Evolutionary conservation across 306 rosid genomes (phyloP).

Genomic region (Quercus variabilis): DNA sequence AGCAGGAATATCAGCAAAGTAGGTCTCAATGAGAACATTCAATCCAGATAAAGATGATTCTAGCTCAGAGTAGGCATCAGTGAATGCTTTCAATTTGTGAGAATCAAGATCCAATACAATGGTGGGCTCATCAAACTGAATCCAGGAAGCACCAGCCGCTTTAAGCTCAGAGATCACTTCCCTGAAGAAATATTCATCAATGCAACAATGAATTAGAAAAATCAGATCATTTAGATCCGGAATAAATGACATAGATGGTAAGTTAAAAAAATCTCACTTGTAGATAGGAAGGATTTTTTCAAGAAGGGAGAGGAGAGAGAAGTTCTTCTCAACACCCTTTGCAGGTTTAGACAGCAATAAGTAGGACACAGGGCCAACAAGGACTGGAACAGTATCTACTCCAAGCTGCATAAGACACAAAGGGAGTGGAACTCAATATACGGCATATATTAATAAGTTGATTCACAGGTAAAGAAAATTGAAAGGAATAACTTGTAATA

Average conservation of each 20-base stretch:
- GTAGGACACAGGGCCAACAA: conserved; percentile 87
- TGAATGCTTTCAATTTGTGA: conserved; percentile 69
- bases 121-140: conserved; percentile 91
- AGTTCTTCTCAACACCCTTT: conserved; percentile 79
- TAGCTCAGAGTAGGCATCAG: conserved; percentile 63
- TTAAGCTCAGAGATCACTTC: conserved; percentile 83
- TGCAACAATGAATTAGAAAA: conserved; percentile 14
- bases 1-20: conserved; percentile 85
- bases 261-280: conserved; percentile 50
- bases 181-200: conserved; percentile 39
- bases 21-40: conserved; percentile 73
- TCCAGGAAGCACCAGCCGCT: conserved; percentile 89
- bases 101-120: conserved; percentile 84
- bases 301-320: conserved; percentile 75
- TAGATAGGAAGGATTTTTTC: conserved; percentile 67
- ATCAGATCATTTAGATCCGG: not conserved
- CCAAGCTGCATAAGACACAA: conserved; percentile 60
- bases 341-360: conserved; percentile 88
- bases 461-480: not conserved
- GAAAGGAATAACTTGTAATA: not conserved
- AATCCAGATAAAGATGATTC: conserved; percentile 66
- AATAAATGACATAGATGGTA: not conserved
- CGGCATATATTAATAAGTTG: not conserved
- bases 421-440: conserved; percentile 9
- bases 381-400: conserved; percentile 73